These are phyloP conservation scores for Rheum nobile DNA, from an alignment of 148 eudicot species.

Conservation along the genomic window DNA sequence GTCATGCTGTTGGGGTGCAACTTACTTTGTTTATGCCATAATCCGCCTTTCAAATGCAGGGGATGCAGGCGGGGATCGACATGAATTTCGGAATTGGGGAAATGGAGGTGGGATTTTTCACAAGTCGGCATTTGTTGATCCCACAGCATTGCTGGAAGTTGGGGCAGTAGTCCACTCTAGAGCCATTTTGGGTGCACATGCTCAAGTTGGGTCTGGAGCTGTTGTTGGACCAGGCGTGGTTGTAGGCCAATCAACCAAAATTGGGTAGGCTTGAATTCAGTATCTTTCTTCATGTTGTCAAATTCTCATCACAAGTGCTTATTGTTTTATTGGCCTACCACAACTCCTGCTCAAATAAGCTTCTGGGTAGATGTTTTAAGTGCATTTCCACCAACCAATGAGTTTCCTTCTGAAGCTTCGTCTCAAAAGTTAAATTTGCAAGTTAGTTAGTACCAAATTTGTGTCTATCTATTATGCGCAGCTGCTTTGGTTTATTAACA, in stretches of 20 bases:
- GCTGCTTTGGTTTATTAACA: neutral
- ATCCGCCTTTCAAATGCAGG: constrained; percentile 29
- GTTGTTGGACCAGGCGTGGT: constrained; percentile 67
- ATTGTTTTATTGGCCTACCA: neutral
- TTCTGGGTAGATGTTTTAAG: no score
- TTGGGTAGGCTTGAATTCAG: constrained; percentile 43
- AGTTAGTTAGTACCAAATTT: neutral
- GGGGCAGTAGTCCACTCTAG: constrained; percentile 78
- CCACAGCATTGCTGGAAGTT: constrained; percentile 46
- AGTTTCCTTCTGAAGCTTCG: no score
- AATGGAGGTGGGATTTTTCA: constrained; percentile 80
- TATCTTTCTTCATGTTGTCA: neutral
- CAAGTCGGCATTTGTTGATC: constrained; percentile 54
- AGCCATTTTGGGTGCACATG: constrained; percentile 49
- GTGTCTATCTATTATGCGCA: neutral
- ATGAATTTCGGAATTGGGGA: constrained; percentile 52
- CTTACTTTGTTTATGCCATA: neutral
- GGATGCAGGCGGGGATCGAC: constrained; percentile 19
- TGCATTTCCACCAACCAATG: no score
- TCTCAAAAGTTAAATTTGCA: no score
- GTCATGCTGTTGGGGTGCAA: neutral
- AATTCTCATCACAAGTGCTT: neutral
- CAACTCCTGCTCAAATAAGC: neutral
- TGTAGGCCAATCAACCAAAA: constrained; percentile 61
- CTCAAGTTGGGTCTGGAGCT: constrained; percentile 72